Evolutionary conservation across 257 asterid species (phyloP).

Genomic region (Solanum pimpinellifolium): DNA sequence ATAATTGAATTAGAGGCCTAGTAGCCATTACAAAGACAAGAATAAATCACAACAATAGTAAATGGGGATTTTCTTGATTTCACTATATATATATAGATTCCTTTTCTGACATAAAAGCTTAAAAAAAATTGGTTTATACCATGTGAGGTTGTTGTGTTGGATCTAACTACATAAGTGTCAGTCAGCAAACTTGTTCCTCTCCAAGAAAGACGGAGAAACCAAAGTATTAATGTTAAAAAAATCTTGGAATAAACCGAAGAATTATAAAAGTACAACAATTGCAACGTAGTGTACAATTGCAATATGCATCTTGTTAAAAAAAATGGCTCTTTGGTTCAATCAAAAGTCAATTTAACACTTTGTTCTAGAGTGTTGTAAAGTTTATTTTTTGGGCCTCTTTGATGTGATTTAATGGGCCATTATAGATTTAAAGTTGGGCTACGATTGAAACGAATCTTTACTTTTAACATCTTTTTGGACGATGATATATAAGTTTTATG

Average conservation of each 20-base stretch:
- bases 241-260: neutral
- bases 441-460: neutral
- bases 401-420: neutral
- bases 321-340: neutral
- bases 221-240: neutral
- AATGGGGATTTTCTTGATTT: neutral
- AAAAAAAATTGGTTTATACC: neutral
- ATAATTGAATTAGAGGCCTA: slow-evolving; percentile 3
- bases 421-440: neutral
- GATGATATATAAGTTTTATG: neutral
- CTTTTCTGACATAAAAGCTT: neutral
- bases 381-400: neutral
- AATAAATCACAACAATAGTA: neutral
- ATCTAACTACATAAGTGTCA: slow-evolving; percentile 2
- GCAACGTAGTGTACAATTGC: neutral
- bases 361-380: neutral
- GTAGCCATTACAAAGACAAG: slow-evolving; percentile 25
- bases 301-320: neutral
- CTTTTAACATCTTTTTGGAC: neutral
- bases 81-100: neutral
- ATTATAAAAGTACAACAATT: neutral
- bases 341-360: neutral
- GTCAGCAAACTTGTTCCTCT: slow-evolving; percentile 7
- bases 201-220: slow-evolving; percentile 37
- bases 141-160: slow-evolving; percentile 7